phyloP scores from a whole-genome alignment of 2,329 filamentous ascomycete genomes.

The Monilinia fructicola region DNA sequence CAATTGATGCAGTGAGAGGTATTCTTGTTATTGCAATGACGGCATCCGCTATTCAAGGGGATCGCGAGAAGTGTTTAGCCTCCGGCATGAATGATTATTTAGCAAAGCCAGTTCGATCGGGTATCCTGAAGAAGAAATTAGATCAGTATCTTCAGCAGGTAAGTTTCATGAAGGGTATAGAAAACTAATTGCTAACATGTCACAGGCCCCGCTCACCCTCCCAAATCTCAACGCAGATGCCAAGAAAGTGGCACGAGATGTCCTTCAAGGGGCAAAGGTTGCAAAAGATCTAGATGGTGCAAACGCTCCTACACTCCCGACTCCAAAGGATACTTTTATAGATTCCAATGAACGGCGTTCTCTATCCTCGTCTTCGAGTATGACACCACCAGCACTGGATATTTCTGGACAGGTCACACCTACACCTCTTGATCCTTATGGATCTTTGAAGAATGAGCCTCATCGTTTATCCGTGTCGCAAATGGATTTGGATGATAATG shows the following conservation, averaged over 20 bases:
- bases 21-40: constrained; percentile 98
- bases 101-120: constrained; percentile 89
- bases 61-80: constrained; percentile 91
- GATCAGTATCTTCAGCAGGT: constrained; percentile 58
- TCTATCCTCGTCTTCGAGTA: neutral
- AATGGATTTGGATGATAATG: neutral
- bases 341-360: neutral
- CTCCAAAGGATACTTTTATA: neutral
- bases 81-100: constrained; percentile 97
- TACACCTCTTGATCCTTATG: neutral
- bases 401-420: constrained; percentile 7
- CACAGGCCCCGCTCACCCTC: constrained; percentile 30
- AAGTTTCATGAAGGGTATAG: neutral
- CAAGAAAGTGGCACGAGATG: constrained; percentile 30
- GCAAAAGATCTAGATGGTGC: neutral
- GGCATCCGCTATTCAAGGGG: constrained; percentile 88
- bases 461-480: neutral
- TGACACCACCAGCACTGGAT: neutral
- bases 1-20: constrained; percentile 72
- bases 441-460: neutral
- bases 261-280: constrained; percentile 26
- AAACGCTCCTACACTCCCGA: neutral
- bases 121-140: constrained; percentile 81
- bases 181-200: constrained; percentile 7
- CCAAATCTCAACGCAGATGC: constrained; percentile 36